A percentile compares a stretch with the other conserved stretches of the same genome.
Conservation (phyloP, 148 eudicot species). For the Camellia lanceoleosa region DNA sequence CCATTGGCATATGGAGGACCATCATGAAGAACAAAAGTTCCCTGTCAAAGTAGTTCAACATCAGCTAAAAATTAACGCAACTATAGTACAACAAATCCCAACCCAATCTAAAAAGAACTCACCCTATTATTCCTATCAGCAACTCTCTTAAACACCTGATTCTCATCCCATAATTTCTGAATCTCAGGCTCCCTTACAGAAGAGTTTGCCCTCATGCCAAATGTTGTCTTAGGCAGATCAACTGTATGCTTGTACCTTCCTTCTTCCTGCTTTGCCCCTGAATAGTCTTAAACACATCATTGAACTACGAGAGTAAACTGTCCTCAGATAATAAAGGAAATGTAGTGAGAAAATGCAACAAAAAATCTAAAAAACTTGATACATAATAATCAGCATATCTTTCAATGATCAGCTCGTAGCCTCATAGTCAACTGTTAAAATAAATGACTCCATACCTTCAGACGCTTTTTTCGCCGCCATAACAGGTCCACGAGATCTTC, state of each 20-base stretch:
- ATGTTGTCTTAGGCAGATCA: slow-evolving; percentile 84
- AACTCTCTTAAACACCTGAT: slow-evolving; percentile 71
- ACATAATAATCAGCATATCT: not conserved
- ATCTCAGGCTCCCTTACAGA: slow-evolving; percentile 89
- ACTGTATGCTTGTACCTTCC: slow-evolving; percentile 93
- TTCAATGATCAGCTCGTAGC: not conserved
- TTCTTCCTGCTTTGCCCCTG: slow-evolving; percentile 70
- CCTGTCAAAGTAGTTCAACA: slow-evolving; percentile 44
- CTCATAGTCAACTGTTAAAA: not conserved
- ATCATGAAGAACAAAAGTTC: slow-evolving; percentile 86
- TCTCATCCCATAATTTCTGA: slow-evolving; percentile 96
- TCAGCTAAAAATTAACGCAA: slow-evolving; percentile 16
- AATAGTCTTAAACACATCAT: slow-evolving; percentile 18
- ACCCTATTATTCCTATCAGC: slow-evolving; percentile 75
- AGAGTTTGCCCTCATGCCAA: slow-evolving; percentile 96
- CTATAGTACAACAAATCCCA: not conserved
- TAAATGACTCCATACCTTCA: slow-evolving; percentile 41
- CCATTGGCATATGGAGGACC: slow-evolving; percentile 99
- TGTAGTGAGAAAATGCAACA: not conserved
- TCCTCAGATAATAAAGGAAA: not conserved
- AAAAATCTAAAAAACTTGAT: not conserved
- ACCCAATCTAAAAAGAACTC: slow-evolving; percentile 23
- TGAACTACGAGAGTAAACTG: not conserved
- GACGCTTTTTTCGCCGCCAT: slow-evolving; percentile 90
- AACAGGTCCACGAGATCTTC: slow-evolving; percentile 92